Base-by-base conservation (phyloP, 2,329 filamentous ascomycete genomes). In the Elsinoe batatas region DNA sequence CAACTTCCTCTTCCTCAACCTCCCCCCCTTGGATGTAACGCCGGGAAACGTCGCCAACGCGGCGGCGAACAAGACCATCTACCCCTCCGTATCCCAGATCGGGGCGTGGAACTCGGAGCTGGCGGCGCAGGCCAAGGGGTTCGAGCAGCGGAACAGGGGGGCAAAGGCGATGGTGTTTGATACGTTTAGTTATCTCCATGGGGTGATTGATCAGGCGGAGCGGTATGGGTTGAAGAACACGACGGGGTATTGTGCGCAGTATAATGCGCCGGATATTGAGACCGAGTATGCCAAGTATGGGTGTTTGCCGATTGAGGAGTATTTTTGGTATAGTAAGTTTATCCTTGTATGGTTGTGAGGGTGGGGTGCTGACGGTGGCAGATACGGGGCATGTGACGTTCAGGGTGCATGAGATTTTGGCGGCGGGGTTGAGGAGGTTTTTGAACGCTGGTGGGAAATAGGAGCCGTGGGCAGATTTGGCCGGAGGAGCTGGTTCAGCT, bases 21-120 rank as follows among this genome's bases (percentile, higher is more conserved):
- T 79, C 1, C 76, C 77, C 1, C 77, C 77, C 0, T 63, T 79
- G 1, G 72, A 79, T 59, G 71, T 74, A 10, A 74, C 71, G 4
- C 68, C 69, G 1, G 66, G 65, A 13, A 74, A 73, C 46, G 63
- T 70, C 22, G 61, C 40, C 3, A 65, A 64, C 1, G 72, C 72
- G 1, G 65, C 64, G 3, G 76, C 76, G 4, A 79, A 75, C 59
- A 68, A 65, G 6, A 74, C 71, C 0, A 73, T 76, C 67, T 51
- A 36, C 18, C 47, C 47, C n/a, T 37, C 32, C 20, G n/a, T 51
- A 17, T n/a, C 47, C 6, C 47, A 51, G 36, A 67, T 80, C 1
- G 62, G 60, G 0, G 69, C 68, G 63, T 80, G 74, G 64, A 75
- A 77, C 59, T 53, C 54, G 0, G 69, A 72, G 0, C 64, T 78